Conservation (phyloP, 148 eudicot species). For the Nepenthes gracilis region DNA sequence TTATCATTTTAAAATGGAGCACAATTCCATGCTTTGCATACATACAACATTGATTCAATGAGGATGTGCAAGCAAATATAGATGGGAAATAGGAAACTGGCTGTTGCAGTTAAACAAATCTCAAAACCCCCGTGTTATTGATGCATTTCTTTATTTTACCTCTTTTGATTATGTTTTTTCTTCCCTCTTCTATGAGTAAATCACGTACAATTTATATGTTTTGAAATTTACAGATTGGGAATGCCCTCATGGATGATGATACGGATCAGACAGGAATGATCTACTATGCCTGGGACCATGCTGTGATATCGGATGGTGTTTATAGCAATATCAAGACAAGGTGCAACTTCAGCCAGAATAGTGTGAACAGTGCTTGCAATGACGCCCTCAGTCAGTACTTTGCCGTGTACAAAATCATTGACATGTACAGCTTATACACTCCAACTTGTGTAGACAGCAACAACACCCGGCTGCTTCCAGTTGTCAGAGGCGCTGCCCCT, state of each 20-base stretch:
- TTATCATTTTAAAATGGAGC: too few relatives aligned
- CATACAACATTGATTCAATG: too few relatives aligned
- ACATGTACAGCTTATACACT: conserved; percentile 87
- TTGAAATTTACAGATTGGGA: conserved; percentile 51
- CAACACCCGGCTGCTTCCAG: conserved; percentile 12
- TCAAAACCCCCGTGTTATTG: too few relatives aligned
- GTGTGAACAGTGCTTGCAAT: conserved; percentile 22
- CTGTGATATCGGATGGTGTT: conserved; percentile 61
- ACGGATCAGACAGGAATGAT: conserved; percentile 78
- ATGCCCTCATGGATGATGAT: conserved; percentile 65
- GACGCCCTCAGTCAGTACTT: conserved; percentile 38
- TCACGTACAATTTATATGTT: too few relatives aligned
- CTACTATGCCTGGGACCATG: conserved; percentile 86
- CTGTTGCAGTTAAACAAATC: too few relatives aligned
- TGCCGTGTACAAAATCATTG: conserved; percentile 56
- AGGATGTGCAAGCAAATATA: too few relatives aligned
- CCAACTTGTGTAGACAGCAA: conserved; percentile 27
- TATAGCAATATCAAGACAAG: conserved; percentile 29
- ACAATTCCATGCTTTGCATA: too few relatives aligned
- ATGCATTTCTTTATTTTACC: neutral
- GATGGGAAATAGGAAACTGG: too few relatives aligned
- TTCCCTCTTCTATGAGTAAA: neutral
- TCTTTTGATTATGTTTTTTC: neutral
- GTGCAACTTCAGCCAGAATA: conserved; percentile 40
- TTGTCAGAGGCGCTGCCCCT: conserved; percentile 36